Conservation (phyloP, 768 basidiomycete species). For the Candolleomyces eurysporus region DNA sequence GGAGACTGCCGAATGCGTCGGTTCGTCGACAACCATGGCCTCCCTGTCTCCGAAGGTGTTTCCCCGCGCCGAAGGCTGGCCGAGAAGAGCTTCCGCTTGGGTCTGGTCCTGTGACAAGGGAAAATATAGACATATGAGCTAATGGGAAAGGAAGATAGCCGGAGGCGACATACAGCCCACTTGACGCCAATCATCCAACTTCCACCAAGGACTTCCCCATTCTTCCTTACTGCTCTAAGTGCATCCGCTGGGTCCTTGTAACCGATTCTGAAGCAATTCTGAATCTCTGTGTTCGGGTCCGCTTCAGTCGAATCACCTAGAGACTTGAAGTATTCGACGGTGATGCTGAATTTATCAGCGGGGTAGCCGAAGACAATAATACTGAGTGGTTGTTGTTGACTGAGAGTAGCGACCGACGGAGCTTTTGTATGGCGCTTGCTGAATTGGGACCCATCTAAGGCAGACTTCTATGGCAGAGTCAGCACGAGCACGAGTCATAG, state of each 20-base stretch:
- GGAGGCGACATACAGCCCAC: conserved; percentile 64
- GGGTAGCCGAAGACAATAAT: conserved; percentile 91
- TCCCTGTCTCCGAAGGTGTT: conserved; percentile 23
- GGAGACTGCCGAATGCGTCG: conserved; percentile 22
- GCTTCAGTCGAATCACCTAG: conserved; percentile 71
- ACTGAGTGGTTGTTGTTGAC: conserved; percentile 44
- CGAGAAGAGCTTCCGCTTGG: conserved; percentile 54
- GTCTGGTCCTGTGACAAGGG: conserved; percentile 49
- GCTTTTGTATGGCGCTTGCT: conserved; percentile 29
- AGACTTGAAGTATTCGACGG: conserved; percentile 72
- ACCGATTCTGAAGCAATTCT: conserved; percentile 81
- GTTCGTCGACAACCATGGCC: conserved; percentile 48
- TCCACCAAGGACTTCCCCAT: conserved; percentile 74
- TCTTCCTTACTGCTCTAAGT: conserved; percentile 75
- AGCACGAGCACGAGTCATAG: background rate
- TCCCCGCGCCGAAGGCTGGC: conserved; percentile 31
- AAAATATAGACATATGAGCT: conserved; percentile 8
- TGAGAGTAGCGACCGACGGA: conserved; percentile 19
- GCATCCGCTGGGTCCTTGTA: conserved; percentile 73
- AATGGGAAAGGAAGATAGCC: background rate
- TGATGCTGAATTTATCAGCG: conserved; percentile 67
- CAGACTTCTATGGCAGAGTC: conserved; percentile 17
- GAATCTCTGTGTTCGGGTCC: conserved; percentile 63
- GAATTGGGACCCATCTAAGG: conserved; percentile 39
- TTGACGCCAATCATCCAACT: conserved; percentile 85